phyloP scores from a whole-genome alignment of 2,329 filamentous ascomycete species.

The Nectriaceae sp. region DNA sequence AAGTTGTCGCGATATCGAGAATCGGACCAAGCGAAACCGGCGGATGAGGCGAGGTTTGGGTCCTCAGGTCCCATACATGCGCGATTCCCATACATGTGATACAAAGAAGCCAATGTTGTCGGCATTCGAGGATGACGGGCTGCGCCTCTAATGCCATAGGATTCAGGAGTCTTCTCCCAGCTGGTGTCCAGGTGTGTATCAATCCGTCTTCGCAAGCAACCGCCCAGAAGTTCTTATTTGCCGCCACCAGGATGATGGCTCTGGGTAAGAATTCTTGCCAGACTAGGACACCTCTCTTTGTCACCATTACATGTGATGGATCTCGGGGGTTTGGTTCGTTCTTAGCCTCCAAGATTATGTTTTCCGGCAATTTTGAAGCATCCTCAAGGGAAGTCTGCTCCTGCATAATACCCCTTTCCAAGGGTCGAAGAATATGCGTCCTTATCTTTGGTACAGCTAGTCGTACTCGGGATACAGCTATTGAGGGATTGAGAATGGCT shows the following conservation, averaged over 20 bases:
- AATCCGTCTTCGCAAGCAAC: slow-evolving; percentile 92
- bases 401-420: slow-evolving; percentile 66
- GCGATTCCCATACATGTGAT: slow-evolving; percentile 87
- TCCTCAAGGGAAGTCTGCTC: slow-evolving; percentile 58
- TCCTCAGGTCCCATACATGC: slow-evolving; percentile 91
- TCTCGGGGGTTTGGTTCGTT: slow-evolving; percentile 80
- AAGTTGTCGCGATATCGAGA: slow-evolving; percentile 81
- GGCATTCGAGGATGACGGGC: slow-evolving; percentile 89
- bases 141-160: slow-evolving; percentile 88
- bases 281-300: slow-evolving; percentile 75
- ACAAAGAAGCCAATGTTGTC: slow-evolving; percentile 85
- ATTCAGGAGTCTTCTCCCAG: slow-evolving; percentile 82
- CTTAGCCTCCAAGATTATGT: slow-evolving; percentile 82
- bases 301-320: slow-evolving; percentile 80
- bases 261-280: slow-evolving; percentile 95
- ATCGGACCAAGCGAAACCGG: slow-evolving; percentile 87
- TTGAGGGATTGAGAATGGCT: slow-evolving; percentile 79
- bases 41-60: slow-evolving; percentile 81
- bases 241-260: slow-evolving; percentile 85
- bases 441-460: slow-evolving; percentile 87
- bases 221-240: slow-evolving; percentile 88
- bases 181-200: slow-evolving; percentile 88
- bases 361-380: slow-evolving; percentile 64
- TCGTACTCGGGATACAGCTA: slow-evolving; percentile 80
- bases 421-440: slow-evolving; percentile 76